Base-by-base conservation (phyloP, 2,329 filamentous ascomycete genomes). In the Fusarium decemcellulare region DNA sequence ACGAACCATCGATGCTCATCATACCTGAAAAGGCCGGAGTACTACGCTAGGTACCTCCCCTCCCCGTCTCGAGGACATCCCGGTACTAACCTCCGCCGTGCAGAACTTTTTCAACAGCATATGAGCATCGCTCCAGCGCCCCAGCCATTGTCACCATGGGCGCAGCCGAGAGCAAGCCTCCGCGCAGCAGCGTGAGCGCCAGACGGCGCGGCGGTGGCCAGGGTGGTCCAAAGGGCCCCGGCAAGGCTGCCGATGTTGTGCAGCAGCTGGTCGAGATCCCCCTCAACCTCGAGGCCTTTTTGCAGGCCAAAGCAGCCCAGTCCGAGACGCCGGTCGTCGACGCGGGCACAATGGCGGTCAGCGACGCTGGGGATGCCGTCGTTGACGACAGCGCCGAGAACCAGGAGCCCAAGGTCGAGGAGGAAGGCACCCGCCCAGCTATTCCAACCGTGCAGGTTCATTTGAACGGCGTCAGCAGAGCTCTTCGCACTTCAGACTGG, bases 231-330 rank as follows among this genome's bases (percentile, higher is more conserved):
- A 53, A 30, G n/a, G 30, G 12, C 14, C 14, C 29, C 44, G 44
- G n/a, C 8, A 48, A 40, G 34, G 34, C 32, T 11, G 32, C 23
- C 8, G 64, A 61, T 5, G 47, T 42, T 5, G 18, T 30, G 5
- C 66, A 69, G 30, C 65, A 68, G 15, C 52, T 69, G 18, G 42
- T 43, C 2, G 66, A 69, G 29, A 69, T 69, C 14, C 66, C 66
- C n/a, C 61, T 69, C 16, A 48, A 69, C 6, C 50, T 51, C 12
- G 61, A 69, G 16, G 66, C 53, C 8, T 69, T 63, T 29, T 23
- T 52, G 1, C 57, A 50, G 27, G 61, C 47, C 40, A 69, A 63
- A 5, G 66, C 59, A 27, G 61, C 66, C 39, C 66, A 55, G 3
- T 62, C 59, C 34, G 65, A 52, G 36, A 27, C 66, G 15, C 9